These are phyloP conservation scores for Schizothecium vesticola DNA, from an alignment of 495 filamentous ascomycete species.

Conservation along the genomic window DNA sequence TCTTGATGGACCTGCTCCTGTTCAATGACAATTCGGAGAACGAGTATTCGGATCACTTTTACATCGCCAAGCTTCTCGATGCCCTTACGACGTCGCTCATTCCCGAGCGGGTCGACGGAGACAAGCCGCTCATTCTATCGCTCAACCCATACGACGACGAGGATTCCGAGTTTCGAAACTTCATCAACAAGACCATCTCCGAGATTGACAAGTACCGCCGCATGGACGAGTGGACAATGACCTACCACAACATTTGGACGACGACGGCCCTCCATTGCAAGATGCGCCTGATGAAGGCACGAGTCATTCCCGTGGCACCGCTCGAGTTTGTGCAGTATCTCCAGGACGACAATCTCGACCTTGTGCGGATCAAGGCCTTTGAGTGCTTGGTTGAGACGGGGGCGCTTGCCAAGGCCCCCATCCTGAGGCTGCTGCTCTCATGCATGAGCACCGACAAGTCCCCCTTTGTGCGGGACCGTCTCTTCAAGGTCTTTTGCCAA, in stretches of 20 bases:
- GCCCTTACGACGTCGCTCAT: slow-evolving; percentile 74
- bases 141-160: slow-evolving; percentile 34
- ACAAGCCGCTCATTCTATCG: slow-evolving; percentile 41
- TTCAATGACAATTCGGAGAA: slow-evolving; percentile 94
- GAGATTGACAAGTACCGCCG: slow-evolving; percentile 87
- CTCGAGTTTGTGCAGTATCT: slow-evolving; percentile 78
- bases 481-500: slow-evolving; percentile 62
- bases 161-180: slow-evolving; percentile 38
- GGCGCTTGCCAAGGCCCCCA: slow-evolving; percentile 52
- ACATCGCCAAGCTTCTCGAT: slow-evolving; percentile 74
- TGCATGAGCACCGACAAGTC: slow-evolving; percentile 73
- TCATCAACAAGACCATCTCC: slow-evolving; percentile 65
- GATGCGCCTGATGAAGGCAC: slow-evolving; percentile 64
- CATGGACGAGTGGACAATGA: slow-evolving; percentile 90
- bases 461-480: slow-evolving; percentile 65
- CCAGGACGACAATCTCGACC: slow-evolving; percentile 67
- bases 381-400: slow-evolving; percentile 75
- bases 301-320: slow-evolving; percentile 55
- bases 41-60: slow-evolving; percentile 78
- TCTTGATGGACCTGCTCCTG: slow-evolving; percentile 79
- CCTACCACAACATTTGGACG: slow-evolving; percentile 88
- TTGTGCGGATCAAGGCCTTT: slow-evolving; percentile 78
- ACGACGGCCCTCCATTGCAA: slow-evolving; percentile 75
- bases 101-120: slow-evolving; percentile 48
- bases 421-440: slow-evolving; percentile 66